Conservation (phyloP, 768 basidiomycete genomes). For the Boletus insuetus region DNA sequence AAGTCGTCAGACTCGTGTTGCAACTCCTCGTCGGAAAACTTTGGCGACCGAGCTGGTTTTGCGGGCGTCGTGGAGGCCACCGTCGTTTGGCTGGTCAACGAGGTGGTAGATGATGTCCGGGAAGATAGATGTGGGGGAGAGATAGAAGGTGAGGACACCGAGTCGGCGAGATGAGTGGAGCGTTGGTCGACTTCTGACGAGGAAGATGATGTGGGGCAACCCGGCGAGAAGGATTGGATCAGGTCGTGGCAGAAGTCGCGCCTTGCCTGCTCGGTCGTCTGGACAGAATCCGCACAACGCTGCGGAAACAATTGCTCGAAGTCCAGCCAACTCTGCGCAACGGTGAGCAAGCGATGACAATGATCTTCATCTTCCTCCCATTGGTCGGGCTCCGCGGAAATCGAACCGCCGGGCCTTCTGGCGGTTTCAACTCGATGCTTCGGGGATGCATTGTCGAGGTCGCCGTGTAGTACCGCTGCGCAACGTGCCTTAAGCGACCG, state of each 20-base stretch:
- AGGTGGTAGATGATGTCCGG: background rate
- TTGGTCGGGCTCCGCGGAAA: background rate
- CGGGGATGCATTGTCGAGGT: too few species aligned
- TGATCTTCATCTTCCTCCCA: background rate
- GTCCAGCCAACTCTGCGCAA: constrained; percentile 8
- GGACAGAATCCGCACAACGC: background rate
- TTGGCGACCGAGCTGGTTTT: background rate
- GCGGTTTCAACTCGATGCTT: background rate
- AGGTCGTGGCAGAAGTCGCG: too few species aligned
- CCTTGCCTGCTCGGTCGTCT: constrained; percentile 2
- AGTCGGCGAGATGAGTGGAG: background rate
- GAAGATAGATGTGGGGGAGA: background rate
- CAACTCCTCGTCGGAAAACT: constrained; percentile 13
- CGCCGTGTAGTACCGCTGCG: too few species aligned
- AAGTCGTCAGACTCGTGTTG: constrained; percentile 12
- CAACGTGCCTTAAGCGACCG: background rate
- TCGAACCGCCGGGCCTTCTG: background rate
- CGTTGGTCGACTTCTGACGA: background rate
- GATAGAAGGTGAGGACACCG: too few species aligned
- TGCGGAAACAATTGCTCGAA: background rate
- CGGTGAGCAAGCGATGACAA: background rate
- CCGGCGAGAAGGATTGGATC: constrained; percentile 1
- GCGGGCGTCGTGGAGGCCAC: background rate
- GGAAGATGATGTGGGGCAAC: background rate
- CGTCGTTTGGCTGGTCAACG: background rate